Base-by-base conservation (phyloP, 441 rosid species). In the Euphorbia celastroides region DNA sequence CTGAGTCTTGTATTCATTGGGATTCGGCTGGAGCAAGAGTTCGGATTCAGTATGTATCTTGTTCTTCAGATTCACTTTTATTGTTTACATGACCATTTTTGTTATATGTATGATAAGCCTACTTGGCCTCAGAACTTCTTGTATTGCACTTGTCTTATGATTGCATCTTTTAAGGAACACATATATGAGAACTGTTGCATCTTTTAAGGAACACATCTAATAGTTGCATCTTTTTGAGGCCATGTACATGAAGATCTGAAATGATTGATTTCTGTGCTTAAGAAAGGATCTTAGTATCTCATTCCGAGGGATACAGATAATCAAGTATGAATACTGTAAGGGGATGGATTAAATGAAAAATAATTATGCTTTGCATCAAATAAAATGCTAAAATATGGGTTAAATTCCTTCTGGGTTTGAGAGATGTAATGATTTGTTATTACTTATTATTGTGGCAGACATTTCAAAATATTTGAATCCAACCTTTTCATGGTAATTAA, bases 11-110 rank as follows among this genome's bases (percentile, higher is more conserved):
- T 86, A 68, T 85, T 88, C 72, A 86, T 93, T 41, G 97, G 99
- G 46, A 84, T 93, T 66, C 89, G 93, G 4, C 93, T 91, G 16
- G 99, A 93, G 75, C 92, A 86, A 78, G 97, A 91, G 76, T 93
- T 91, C 69, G 97, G 99, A 5, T 93, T 91, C 54, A 79, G 97
- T 93, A 87, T 60, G 79, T 66, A 46, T 70, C 69, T 16, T 17
- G 17, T 38, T 60, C 44, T 51, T 51, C 41, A 27, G 2, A 31
- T 34, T 22, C 23, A 14, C 72, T 6, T 38, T 58, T 14, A 23
- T 30, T 20, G 50, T 50, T 64, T 59, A 56, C 52, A 12, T 52
- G 27, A 4, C 19, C 23, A 0, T 31, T 32, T 58, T 34, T 11
- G 12, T 48, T 51, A 23, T 10, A 3, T 46, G 6, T 28, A 42